A percentile compares a stretch with the other conserved stretches of the same genome.
Conservation (phyloP, 768 basidiomycete genomes). For the Calvatia gigantea region DNA sequence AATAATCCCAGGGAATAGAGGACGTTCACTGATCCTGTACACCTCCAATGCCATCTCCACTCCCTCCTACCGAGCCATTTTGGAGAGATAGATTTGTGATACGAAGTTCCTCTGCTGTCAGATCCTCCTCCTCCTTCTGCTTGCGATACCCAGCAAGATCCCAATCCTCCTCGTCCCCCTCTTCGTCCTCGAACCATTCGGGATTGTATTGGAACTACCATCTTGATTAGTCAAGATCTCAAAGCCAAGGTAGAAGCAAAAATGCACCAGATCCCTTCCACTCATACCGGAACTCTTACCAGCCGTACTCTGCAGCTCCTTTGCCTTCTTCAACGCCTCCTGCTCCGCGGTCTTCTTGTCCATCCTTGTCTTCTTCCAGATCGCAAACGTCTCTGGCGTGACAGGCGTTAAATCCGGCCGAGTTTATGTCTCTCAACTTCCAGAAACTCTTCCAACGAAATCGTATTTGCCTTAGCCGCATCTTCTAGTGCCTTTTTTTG, state of each 20-base stretch:
- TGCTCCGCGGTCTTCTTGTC: slow-evolving; percentile 92
- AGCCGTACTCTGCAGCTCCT: slow-evolving; percentile 75
- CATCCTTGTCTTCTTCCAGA: slow-evolving; percentile 94
- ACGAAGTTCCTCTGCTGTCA: slow-evolving; percentile 47
- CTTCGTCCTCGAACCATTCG: slow-evolving; percentile 87
- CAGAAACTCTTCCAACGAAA: slow-evolving; percentile 94
- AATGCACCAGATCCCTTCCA: slow-evolving; percentile 85
- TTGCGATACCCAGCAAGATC: slow-evolving; percentile 60
- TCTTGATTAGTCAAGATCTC: not conserved
- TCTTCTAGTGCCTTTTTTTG: slow-evolving; percentile 91
- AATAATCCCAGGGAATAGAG: not conserved
- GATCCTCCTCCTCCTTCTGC: slow-evolving; percentile 58
- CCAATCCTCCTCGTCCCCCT: slow-evolving; percentile 56
- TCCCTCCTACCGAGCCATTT: slow-evolving; percentile 26
- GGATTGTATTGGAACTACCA: slow-evolving; percentile 91
- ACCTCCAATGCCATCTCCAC: slow-evolving; percentile 28
- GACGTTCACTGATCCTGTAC: slow-evolving; percentile 10
- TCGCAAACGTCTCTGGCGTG: slow-evolving; percentile 84
- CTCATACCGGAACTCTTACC: slow-evolving; percentile 94
- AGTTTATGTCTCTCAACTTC: slow-evolving; percentile 99
- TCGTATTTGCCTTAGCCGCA: slow-evolving; percentile 82
- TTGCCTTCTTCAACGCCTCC: slow-evolving; percentile 78
- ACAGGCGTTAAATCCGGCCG: slow-evolving; percentile 89
- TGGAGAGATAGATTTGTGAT: slow-evolving; percentile 42
- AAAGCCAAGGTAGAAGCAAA: not conserved